Evolutionary conservation across 352 stramenopile genomes (phyloP), one percentile per base, ranked within the genome.

Genomic region (Pythium folliculosum): DNA sequence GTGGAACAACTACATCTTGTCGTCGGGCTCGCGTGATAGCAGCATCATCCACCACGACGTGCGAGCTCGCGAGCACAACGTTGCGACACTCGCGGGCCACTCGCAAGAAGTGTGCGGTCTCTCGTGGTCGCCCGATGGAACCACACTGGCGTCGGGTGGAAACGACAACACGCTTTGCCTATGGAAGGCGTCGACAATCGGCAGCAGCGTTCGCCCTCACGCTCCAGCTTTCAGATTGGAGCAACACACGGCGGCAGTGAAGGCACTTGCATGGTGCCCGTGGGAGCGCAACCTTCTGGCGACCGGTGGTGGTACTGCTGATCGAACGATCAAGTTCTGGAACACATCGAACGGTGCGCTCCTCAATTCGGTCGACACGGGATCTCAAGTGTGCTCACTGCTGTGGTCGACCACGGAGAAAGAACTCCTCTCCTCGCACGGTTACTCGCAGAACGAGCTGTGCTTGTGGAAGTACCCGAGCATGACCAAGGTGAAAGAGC

Each of bases 311-410:
- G 98, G 98, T 66, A 99, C 98, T 22, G 97, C 97, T 21, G 98
- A 99, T 80, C 84, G 97, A 40, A 97, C 90, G 59, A 99, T 99
- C 81, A 99, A 99, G 80, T 98, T 99, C 69, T 99, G 98, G 98
- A 99, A 99, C 77, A 94, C 94, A 13, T 81, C 81, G 17, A 98
- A 91, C 25, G 85, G 99, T 19, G 98, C 99, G 61, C 89, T 77
- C 92, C 89, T 98, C 67, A 86, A 98, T 91, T 98, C 90, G 21
- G 91, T 99, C 19, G 95, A 99, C 75, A 99, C 97, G 50, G 97
- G 96, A 56, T 98, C 90, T 16, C 97, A 99, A 71, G 97, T 99
- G 12, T 99, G 97, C 76, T 95, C 95, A 3, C 82, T 99, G 30
- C 60, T 98, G 62, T 98, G 94, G 94, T 97, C 89, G n/a, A 86